These are phyloP conservation scores for Solanum hybrid DNA, from an alignment of 305 asterid species.

Conservation along the genomic window DNA sequence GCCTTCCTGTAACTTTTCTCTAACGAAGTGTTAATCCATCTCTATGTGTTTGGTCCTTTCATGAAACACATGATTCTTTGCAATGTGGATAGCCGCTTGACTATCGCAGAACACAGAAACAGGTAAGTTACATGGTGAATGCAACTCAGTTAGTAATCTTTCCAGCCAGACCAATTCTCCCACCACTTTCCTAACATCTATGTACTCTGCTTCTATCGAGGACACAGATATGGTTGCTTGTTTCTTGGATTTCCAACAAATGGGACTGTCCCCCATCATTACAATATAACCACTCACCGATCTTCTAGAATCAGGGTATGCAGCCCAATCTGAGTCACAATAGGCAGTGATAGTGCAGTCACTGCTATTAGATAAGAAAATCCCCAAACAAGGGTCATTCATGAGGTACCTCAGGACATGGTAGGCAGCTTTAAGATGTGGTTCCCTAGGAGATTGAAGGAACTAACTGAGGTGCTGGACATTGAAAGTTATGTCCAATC, in stretches of 20 bases:
- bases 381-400: background rate
- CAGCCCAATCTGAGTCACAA: too few species aligned
- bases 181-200: background rate
- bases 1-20: background rate
- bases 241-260: background rate
- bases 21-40: background rate
- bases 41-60: background rate
- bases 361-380: background rate
- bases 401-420: background rate
- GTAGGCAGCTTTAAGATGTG: background rate
- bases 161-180: background rate
- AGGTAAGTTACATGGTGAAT: background rate
- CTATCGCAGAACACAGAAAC: background rate
- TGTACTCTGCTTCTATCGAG: background rate
- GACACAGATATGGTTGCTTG: background rate
- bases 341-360: background rate
- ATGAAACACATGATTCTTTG: background rate
- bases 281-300: background rate
- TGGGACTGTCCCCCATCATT: background rate
- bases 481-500: background rate
- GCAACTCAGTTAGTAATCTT: background rate
- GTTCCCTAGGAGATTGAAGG: background rate
- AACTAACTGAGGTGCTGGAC: background rate
- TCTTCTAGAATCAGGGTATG: background rate
- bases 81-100: background rate